These are phyloP conservation scores for Neonectria sp. DNA, from an alignment of 2,329 filamentous ascomycete genomes.

Conservation along the genomic window DNA sequence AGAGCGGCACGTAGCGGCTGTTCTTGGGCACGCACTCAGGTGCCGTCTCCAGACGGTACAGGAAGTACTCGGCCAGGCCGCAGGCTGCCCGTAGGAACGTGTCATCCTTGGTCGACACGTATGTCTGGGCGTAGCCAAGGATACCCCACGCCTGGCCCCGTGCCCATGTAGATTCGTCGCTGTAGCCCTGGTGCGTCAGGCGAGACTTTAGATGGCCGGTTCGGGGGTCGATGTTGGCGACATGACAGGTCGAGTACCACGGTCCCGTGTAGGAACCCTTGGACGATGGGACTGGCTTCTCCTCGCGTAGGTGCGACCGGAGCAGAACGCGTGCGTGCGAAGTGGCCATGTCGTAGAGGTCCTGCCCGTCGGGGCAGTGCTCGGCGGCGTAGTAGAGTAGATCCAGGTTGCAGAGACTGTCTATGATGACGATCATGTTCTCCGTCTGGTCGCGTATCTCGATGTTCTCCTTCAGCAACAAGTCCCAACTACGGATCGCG, in stretches of 20 bases:
- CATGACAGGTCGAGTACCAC: constrained; percentile 56
- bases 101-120: constrained; percentile 61
- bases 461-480: constrained; percentile 49
- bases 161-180: constrained; percentile 62
- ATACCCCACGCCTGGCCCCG: constrained; percentile 66
- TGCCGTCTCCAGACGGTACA: constrained; percentile 54
- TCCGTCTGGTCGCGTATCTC: constrained; percentile 47
- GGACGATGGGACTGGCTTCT: constrained; percentile 32
- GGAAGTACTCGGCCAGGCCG: constrained; percentile 63
- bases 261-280: constrained; percentile 38
- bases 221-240: constrained; percentile 61
- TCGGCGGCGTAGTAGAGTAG: constrained; percentile 56
- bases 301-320: constrained; percentile 56
- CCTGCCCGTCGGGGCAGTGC: constrained; percentile 46
- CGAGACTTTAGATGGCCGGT: constrained; percentile 56
- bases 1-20: constrained; percentile 37
- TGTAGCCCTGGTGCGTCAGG: constrained; percentile 63
- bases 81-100: constrained; percentile 60
- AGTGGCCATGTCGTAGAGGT: constrained; percentile 54
- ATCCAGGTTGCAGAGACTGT: constrained; percentile 60
- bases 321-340: constrained; percentile 58
- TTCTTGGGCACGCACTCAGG: constrained; percentile 15
- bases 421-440: constrained; percentile 58
- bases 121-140: constrained; percentile 64
- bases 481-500: constrained; percentile 66